A percentile compares a stretch with the other conserved stretches of the same genome.
phyloP scores from a whole-genome alignment of 2,329 filamentous ascomycete species.

The Cladobotryum mycophilum region DNA sequence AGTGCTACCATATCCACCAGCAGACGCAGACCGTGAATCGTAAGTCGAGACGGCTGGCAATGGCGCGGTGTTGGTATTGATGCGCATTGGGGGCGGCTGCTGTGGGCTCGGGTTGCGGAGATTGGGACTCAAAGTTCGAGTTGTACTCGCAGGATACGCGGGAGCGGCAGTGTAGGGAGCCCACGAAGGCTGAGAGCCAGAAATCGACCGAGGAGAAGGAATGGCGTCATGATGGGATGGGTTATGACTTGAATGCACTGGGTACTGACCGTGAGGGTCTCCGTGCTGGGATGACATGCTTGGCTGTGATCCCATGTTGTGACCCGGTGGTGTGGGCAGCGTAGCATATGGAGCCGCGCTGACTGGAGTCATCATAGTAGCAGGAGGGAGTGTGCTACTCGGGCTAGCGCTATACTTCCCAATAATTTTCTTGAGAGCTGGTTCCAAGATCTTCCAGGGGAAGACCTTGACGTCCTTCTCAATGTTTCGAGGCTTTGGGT shows the following conservation, averaged over 20 bases:
- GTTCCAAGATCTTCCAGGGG: conserved; percentile 82
- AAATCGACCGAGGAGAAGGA: conserved; percentile 47
- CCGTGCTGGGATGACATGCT: conserved; percentile 21
- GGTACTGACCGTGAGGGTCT: conserved; percentile 32
- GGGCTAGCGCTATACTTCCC: conserved; percentile 74
- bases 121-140: conserved; percentile 38
- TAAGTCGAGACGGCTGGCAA: conserved; percentile 36
- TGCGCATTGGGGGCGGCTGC: conserved; percentile 28
- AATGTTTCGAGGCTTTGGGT: conserved; percentile 92
- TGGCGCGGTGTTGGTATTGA: conserved; percentile 28
- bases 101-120: conserved; percentile 31
- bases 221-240: conserved; percentile 39
- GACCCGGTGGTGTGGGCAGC: conserved; percentile 41
- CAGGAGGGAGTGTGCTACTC: conserved; percentile 30
- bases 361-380: conserved; percentile 36
- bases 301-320: conserved; percentile 26
- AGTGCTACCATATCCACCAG: conserved; percentile 32
- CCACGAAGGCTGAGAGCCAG: conserved; percentile 44
- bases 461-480: conserved; percentile 99
- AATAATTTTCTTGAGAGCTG: conserved; percentile 95
- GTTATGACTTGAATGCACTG: conserved; percentile 32
- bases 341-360: conserved; percentile 35
- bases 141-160: conserved; percentile 27
- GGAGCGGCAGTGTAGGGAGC: conserved; percentile 35
- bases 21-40: conserved; percentile 28